Evolutionary conservation across 257 asterid genomes (phyloP).

Genomic region (Nicotiana sylvestris): DNA sequence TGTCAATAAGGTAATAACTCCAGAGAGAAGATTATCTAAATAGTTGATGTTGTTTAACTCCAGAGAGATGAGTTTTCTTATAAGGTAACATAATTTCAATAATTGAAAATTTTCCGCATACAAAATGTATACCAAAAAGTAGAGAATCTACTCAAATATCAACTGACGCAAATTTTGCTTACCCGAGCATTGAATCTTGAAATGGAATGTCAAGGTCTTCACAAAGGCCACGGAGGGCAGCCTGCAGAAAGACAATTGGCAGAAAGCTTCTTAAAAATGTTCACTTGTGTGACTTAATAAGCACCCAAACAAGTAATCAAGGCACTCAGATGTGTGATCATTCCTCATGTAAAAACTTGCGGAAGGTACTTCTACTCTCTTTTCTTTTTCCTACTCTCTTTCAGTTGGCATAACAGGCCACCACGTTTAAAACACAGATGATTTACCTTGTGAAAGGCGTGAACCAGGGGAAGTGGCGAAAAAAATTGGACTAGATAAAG

Average conservation of each 20-base stretch:
- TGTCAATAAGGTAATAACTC: no score
- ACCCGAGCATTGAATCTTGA: constrained; percentile 85
- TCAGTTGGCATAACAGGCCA: not conserved
- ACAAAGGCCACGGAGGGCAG: constrained; percentile 65
- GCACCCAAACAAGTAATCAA: not conserved
- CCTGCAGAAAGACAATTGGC: constrained; percentile 36
- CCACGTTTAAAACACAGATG: not conserved
- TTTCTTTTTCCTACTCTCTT: not conserved
- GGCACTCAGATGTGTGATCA: not conserved
- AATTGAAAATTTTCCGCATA: not conserved
- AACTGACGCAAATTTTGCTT: constrained; percentile 25
- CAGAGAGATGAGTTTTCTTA: not conserved
- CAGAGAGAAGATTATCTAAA: no score
- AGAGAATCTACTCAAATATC: not conserved
- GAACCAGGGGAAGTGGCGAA: not conserved
- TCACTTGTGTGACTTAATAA: not conserved
- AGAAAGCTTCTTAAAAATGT: not conserved
- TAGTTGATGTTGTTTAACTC: constrained; percentile 2
- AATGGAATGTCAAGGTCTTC: constrained; percentile 75
- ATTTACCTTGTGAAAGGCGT: not conserved
- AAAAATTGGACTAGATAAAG: not conserved
- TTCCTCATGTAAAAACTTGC: not conserved
- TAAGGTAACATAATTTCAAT: constrained; percentile 2
- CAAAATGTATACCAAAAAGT: not conserved
- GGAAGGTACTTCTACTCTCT: not conserved